These are phyloP conservation scores for Saturnispora quitensis DNA, from an alignment of 805 yeast species.

Conservation along the genomic window DNA sequence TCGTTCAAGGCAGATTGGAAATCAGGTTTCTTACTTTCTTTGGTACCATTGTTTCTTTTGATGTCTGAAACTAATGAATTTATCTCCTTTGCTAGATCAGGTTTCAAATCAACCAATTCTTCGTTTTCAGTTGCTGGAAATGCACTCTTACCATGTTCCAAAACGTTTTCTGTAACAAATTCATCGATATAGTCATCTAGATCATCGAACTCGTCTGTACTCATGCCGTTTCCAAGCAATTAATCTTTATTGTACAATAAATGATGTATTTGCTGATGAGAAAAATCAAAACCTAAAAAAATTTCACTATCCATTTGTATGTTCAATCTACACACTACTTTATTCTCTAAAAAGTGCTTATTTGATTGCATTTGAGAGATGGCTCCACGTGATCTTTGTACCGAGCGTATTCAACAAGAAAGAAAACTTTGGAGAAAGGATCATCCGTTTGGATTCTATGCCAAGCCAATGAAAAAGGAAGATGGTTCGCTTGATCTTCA, in stretches of 20 bases:
- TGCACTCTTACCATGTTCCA: conserved; percentile 49
- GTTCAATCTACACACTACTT: neutral
- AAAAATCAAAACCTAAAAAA: neutral
- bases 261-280: neutral
- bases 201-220: conserved; percentile 64
- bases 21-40: neutral
- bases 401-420: conserved; percentile 85
- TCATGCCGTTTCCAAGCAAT: conserved; percentile 4
- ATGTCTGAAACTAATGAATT: conserved; percentile 10
- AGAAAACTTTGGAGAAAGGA: conserved; percentile 97
- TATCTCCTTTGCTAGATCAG: conserved; percentile 12
- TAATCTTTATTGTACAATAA: neutral
- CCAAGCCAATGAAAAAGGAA: conserved; percentile 71
- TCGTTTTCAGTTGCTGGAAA: conserved; percentile 3
- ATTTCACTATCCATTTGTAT: neutral
- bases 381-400: conserved; percentile 37
- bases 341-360: neutral
- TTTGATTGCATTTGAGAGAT: neutral
- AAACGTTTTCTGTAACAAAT: conserved; percentile 61
- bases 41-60: neutral
- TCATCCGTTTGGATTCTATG: conserved; percentile 96
- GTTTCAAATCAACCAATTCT: neutral
- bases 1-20: conserved; percentile 53
- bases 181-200: conserved; percentile 82
- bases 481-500: conserved; percentile 84